Evolutionary conservation across 1,284 basidiomycete genomes (phyloP), one percentile per base, ranked within the genome.

Genomic region (Irpex lacteus): DNA sequence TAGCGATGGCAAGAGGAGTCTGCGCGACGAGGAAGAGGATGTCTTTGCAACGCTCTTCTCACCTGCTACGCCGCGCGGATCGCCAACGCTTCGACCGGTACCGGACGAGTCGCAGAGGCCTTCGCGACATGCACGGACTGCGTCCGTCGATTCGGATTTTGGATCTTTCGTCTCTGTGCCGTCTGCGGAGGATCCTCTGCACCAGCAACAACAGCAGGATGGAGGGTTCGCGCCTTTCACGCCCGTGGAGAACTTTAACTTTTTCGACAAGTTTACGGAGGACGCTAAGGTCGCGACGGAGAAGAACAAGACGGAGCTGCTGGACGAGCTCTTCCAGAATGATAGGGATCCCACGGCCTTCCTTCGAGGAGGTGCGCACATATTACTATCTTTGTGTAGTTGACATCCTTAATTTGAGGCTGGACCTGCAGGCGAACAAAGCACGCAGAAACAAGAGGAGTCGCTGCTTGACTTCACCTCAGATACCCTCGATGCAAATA

Each of bases 311-410:
- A 77, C 78, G 57, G 79, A 76, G 19, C 75, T 90, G 2, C 73
- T 91, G 60, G 85, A 89, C 59, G 88, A 91, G 70, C 71, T 92
- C 37, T 70, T 90, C 49, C 70, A 80, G 64, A 82, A 89, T 65
- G 82, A 90, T 72, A 85, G 89, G 59, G 88, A 91, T 72, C 89
- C 89, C 1, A 71, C 90, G 67, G 87, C 85, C 69, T 90, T 86
- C 67, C 60, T 75, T 21, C 66, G 69, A 62, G 26, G 32, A 50
- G 64, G 60, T 59, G 38, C 36, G 64, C 21, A 4, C n/a, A 7
- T 15, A 44, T 15, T 40, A 13, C 19, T 49, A 21, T 44, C 9
- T 44, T 26, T 19, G 34, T 61, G 54, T 53, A n/a, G 21, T 55
- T 11, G 9, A 19, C 19, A 9, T 34, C 34, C n/a, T 26, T 18